Conservation (phyloP, 495 filamentous ascomycete species). For the Thermothielavioides terrestris region DNA sequence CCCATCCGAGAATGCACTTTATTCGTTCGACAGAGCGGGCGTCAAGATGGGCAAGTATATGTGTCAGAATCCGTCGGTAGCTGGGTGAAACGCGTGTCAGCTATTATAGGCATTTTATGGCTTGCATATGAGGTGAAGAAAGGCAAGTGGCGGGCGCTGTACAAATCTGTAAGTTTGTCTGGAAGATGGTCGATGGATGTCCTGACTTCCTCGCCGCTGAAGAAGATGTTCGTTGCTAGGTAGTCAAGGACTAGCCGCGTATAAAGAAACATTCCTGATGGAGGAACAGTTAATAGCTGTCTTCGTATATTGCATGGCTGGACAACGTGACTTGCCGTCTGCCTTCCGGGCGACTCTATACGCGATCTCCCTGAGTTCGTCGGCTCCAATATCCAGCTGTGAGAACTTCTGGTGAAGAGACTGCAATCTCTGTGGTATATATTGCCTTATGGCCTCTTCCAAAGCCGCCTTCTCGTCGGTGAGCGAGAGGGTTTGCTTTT, state of each 20-base stretch:
- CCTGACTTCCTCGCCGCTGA: not conserved
- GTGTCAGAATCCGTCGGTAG: not conserved
- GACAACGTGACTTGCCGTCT: too few species aligned
- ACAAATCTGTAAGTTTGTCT: not conserved
- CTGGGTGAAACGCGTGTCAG: not conserved
- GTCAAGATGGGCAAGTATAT: not conserved
- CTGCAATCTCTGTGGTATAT: not conserved
- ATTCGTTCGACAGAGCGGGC: not conserved
- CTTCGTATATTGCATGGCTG: too few species aligned
- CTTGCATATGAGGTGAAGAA: too few species aligned
- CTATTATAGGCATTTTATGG: too few species aligned
- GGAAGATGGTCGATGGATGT: not conserved
- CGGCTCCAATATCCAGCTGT: not conserved
- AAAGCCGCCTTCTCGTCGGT: not conserved
- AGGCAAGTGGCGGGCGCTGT: too few species aligned
- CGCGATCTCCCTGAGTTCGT: not conserved
- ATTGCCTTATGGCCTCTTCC: not conserved
- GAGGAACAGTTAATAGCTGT: too few species aligned
- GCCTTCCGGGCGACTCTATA: not conserved
- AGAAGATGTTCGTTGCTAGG: not conserved
- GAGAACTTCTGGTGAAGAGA: not conserved
- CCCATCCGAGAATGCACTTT: not conserved
- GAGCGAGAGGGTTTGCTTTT: not conserved
- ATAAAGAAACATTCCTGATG: not conserved
- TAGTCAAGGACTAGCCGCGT: not conserved